Evolutionary conservation across 2,329 filamentous ascomycete species (phyloP), one percentile per base, ranked within the genome.

Genomic region (Orbilia blumenaviensis): DNA sequence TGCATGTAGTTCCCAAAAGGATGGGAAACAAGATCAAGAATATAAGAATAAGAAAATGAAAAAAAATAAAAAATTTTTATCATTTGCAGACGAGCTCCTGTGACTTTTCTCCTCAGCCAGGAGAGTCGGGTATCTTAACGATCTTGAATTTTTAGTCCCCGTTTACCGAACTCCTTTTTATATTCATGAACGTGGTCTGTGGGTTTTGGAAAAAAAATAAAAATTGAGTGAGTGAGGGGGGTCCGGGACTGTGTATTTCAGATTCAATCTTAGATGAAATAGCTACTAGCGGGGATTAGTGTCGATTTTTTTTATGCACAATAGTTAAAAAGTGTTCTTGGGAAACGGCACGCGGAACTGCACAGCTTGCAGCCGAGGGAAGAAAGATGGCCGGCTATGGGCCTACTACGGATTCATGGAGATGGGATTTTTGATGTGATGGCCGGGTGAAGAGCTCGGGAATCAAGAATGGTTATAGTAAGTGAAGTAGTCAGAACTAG

Each of bases 361-460:
- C 58, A 63, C 58, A 34, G 58, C 56, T n/a, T 56, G 52, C 52
- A 56, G 52, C 52, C 52, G 52, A 32, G 34, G 21, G 25, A 12
- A 52, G 12, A 52, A 16, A 61, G 10, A 60, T 18, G 34, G 23
- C n/a, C n/a, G n/a, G n/a, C n/a, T 21, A 21, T 44, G 25, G 58
- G n/a, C n/a, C n/a, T n/a, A n/a, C 25, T 46, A 36, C 27, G 18
- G 34, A 29, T n/a, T 18, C 7, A 16, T 32, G 10, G 54, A n/a
- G 56, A 61, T 44, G 29, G 41, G 41, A 44, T n/a, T n/a, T n/a
- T n/a, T n/a, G 48, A 50, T 58, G 36, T 34, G 36, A 42, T 61
- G 32, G 66, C 41, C 46, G 34, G 56, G 21, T 56, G 66, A 63
- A 60, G 66, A 71, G 66, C 66, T 71, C 66, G 58, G 54, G 41